Evolutionary conservation across 192 early-diverging fungal genomes (phyloP), one percentile per base, ranked within the genome.

Genomic region (Geranomyces variabilis): DNA sequence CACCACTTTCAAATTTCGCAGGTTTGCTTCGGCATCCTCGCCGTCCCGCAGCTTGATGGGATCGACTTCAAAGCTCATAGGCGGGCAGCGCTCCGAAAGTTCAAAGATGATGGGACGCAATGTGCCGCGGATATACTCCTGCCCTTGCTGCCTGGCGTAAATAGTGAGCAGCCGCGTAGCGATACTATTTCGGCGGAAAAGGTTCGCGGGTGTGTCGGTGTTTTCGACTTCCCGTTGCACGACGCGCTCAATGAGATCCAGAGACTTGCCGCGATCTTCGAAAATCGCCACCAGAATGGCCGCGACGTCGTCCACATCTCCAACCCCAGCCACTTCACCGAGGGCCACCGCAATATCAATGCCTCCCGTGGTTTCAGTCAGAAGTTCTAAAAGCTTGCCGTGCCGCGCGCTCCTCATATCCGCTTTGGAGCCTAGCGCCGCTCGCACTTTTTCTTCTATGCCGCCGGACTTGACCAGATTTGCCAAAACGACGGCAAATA

Each of bases 131-230:
- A 99, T 82, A 56, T 94, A 99, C 24, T 90, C 91, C 1, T 83
- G 76, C 22, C 95, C 93, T 34, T 95, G 81, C 28, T 82, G 79
- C 75, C 93, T 93, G 45, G 93, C 93, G 72, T 90, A 96, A 24
- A 89, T 87, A 6, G 91, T 91, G 63, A 97, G 79, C 17, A 99
- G 78, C 19, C 94, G 83, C 0, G 95, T 97, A 4, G 95, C 91
- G 78, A 99, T 89, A 59, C 91, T 92, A 77, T 96, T 97, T 71
- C 93, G 84, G 22, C 96, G 86, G 86, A 99, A 96, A 30, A 99
- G 76, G 73, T 94, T 92, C 1, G 93, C 83, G 24, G 93, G 90
- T 53, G 79, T 81, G 59, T 86, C 86, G 0, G 96, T 98, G 61
- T 87, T 90, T 44, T 86, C 81, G 8, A 98, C 91, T 79, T 98